These are phyloP conservation scores for Colletotrichum graminicola DNA, from an alignment of 2,329 filamentous ascomycete genomes.

Conservation along the genomic window DNA sequence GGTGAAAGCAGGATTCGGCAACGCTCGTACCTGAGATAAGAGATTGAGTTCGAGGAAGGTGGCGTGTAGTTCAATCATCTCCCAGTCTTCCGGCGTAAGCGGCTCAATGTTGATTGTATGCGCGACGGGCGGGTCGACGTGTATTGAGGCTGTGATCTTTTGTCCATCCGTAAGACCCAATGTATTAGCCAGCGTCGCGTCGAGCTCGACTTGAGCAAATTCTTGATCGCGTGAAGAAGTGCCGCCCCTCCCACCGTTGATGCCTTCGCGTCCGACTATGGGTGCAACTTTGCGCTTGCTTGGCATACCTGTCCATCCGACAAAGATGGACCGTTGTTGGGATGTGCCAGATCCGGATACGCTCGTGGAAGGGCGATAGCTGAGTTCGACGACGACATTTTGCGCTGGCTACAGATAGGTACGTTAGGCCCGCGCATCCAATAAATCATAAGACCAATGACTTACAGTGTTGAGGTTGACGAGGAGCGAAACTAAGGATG, in stretches of 20 bases:
- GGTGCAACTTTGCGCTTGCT: conserved; percentile 86
- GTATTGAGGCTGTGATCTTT: conserved; percentile 78
- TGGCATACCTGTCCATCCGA: conserved; percentile 98
- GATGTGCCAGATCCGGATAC: conserved; percentile 60
- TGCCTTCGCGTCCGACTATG: conserved; percentile 79
- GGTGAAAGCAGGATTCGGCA: conserved; percentile 84
- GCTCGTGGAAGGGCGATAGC: conserved; percentile 69
- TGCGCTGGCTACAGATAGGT: conserved; percentile 76
- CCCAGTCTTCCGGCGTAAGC: conserved; percentile 95
- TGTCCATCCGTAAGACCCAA: conserved; percentile 85
- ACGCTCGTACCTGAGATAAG: conserved; percentile 88
- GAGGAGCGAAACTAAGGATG: conserved; percentile 84
- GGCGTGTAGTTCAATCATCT: conserved; percentile 97
- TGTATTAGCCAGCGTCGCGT: conserved; percentile 83
- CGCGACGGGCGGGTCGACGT: conserved; percentile 89
- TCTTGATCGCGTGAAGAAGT: conserved; percentile 78
- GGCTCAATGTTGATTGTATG: conserved; percentile 98
- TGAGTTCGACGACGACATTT: conserved; percentile 95
- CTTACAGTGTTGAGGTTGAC: conserved; percentile 91
- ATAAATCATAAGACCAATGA: conserved; percentile 36
- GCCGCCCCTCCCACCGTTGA: conserved; percentile 69
- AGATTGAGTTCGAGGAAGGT: conserved; percentile 96
- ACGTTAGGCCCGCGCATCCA: neutral
- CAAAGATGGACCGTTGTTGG: conserved; percentile 78
- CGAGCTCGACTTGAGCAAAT: conserved; percentile 83